A percentile compares a stretch with the other conserved stretches of the same genome.
phyloP scores from a whole-genome alignment of 129 eudicot genomes.

The Helichrysum umbraculigerum region DNA sequence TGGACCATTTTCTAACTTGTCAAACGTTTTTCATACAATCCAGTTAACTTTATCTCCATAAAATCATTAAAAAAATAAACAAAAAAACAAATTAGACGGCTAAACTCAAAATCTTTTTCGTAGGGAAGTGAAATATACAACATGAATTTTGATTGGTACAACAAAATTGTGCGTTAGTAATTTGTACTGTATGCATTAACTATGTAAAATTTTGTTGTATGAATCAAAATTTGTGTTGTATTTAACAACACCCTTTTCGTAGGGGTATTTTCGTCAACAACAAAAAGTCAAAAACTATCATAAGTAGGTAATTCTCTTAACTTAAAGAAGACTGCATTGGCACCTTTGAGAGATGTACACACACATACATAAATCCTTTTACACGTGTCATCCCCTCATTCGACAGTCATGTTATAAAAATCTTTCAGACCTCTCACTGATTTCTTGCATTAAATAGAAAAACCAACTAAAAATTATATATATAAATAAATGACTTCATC shows the following conservation, averaged over 20 bases:
- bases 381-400: constrained; percentile 8
- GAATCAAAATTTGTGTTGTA: too few relatives aligned
- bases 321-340: background rate
- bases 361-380: background rate
- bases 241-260: background rate
- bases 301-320: constrained; percentile 9
- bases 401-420: background rate
- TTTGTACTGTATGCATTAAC: too few relatives aligned
- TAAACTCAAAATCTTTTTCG: background rate
- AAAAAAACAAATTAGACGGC: too few relatives aligned
- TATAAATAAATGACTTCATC: constrained; percentile 3
- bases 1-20: too few relatives aligned
- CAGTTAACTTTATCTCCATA: background rate
- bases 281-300: background rate
- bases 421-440: background rate
- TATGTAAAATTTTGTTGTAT: too few relatives aligned
- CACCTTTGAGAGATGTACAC: background rate
- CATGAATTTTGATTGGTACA: too few relatives aligned
- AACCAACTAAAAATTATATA: background rate
- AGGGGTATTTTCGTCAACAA: constrained; percentile 4
- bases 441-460: background rate
- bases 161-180: too few relatives aligned
- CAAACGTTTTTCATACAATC: too few relatives aligned
- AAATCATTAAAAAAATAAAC: background rate
- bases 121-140: too few relatives aligned